A percentile compares a stretch with the other conserved stretches of the same genome.
phyloP scores from a whole-genome alignment of 1,139 yeast genomes.

The Candida sojae region DNA sequence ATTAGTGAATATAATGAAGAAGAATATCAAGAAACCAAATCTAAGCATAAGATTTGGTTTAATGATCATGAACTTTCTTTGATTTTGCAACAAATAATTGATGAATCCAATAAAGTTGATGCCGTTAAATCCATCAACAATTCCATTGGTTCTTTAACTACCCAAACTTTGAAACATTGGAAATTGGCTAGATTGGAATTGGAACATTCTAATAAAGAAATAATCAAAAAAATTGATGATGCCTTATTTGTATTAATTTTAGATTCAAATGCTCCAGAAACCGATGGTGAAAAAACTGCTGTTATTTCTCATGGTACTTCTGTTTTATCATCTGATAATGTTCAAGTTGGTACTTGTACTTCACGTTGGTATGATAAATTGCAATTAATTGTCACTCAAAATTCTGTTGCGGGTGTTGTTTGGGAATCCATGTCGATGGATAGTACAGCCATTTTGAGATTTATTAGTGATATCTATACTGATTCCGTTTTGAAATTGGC shows the following conservation, averaged over 20 bases:
- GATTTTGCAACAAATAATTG: conserved; percentile 51
- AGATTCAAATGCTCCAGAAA: conserved; percentile 55
- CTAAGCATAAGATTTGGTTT: conserved; percentile 42
- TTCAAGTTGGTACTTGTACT: conserved; percentile 74
- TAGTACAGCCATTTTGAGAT: conserved; percentile 72
- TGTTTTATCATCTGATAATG: conserved; percentile 51
- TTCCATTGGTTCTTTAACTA: conserved; percentile 70
- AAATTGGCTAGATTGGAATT: conserved; percentile 55
- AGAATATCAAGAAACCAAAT: conserved; percentile 24
- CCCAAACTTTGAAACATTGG: conserved; percentile 69
- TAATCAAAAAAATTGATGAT: conserved; percentile 53
- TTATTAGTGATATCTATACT: conserved; percentile 73
- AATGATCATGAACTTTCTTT: conserved; percentile 56
- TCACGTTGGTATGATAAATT: conserved; percentile 81
- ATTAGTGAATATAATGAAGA: conserved; percentile 39
- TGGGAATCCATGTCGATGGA: conserved; percentile 81
- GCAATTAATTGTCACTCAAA: conserved; percentile 66
- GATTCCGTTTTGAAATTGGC: conserved; percentile 74
- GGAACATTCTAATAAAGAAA: conserved; percentile 43
- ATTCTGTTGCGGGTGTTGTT: conserved; percentile 73
- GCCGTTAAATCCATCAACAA: conserved; percentile 47
- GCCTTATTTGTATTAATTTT: conserved; percentile 70
- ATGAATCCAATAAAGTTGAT: conserved; percentile 41
- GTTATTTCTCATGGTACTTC: conserved; percentile 68
- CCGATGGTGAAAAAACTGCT: conserved; percentile 49